Evolutionary conservation across 176 grass and related monocot genomes (phyloP).

Genomic region (Zea mays): DNA sequence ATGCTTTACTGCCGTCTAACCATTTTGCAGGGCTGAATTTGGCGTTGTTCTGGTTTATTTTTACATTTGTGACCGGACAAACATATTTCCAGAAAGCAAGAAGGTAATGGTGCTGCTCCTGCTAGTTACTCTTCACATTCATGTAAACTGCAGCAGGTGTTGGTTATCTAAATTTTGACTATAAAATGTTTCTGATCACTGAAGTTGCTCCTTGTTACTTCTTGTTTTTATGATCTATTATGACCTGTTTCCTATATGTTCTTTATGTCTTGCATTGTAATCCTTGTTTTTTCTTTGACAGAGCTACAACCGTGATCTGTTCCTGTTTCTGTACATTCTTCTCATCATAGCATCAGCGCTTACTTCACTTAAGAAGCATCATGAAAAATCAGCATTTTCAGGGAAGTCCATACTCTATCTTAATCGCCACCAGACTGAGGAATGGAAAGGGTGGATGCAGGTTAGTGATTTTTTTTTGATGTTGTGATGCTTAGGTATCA

Average conservation of each 20-base stretch:
- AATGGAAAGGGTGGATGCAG: conserved; percentile 95
- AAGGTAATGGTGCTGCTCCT: conserved; percentile 53
- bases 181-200: neutral
- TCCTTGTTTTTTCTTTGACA: conserved; percentile 34
- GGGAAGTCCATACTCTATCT: conserved; percentile 76
- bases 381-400: conserved; percentile 73
- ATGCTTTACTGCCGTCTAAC: neutral
- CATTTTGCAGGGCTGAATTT: conserved; percentile 70
- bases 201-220: conserved; percentile 8
- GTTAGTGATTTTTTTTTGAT: conserved; percentile 37
- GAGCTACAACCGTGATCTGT: conserved; percentile 75
- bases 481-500: neutral
- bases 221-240: neutral
- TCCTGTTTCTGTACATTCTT: conserved; percentile 77
- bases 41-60: conserved; percentile 69
- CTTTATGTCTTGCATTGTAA: conserved; percentile 25
- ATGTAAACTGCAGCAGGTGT: neutral
- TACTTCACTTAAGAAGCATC: conserved; percentile 75
- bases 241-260: conserved; percentile 18
- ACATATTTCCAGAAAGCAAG: conserved; percentile 72
- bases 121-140: neutral
- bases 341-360: conserved; percentile 64
- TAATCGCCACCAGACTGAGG: conserved; percentile 82
- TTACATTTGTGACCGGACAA: conserved; percentile 88
- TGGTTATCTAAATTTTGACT: neutral